phyloP scores from a whole-genome alignment of 2,329 filamentous ascomycete species.

The Conoideocrella luteorostrata region DNA sequence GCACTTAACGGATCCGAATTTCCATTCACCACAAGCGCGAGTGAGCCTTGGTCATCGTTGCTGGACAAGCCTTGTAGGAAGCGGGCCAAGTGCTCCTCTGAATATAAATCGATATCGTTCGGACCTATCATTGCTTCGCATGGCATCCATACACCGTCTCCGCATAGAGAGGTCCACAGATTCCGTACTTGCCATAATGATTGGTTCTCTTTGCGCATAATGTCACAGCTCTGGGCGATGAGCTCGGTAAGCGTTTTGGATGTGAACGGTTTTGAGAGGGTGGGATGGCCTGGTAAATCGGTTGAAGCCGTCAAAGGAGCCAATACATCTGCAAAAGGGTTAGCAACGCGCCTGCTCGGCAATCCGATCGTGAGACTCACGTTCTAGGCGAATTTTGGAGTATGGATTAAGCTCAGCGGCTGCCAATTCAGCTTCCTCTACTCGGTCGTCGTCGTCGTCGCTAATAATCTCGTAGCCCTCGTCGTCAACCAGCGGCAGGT shows the following conservation, averaged over 20 bases:
- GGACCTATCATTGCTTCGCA: conserved; percentile 51
- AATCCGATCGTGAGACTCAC: conserved; percentile 37
- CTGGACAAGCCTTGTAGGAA: conserved; percentile 27
- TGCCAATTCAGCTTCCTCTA: conserved; percentile 53
- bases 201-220: conserved; percentile 68
- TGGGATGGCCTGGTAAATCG: conserved; percentile 68
- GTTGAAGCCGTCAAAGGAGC: conserved; percentile 69
- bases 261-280: conserved; percentile 66
- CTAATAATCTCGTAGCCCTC: conserved; percentile 73
- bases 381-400: conserved; percentile 61
- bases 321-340: conserved; percentile 52
- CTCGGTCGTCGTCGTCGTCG: conserved; percentile 61
- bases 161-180: conserved; percentile 64
- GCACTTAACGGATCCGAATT: conserved; percentile 4
- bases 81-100: conserved; percentile 37
- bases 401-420: conserved; percentile 72
- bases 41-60: conserved; percentile 7
- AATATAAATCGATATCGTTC: conserved; percentile 50
- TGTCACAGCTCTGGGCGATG: conserved; percentile 59
- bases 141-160: conserved; percentile 65
- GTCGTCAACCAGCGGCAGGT: conserved; percentile 66
- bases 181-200: conserved; percentile 70
- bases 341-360: conserved; percentile 17
- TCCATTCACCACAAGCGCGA: conserved; percentile 17
- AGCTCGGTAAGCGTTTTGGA: conserved; percentile 68